Evolutionary conservation across 257 asterid species (phyloP).

Genomic region (Lavandula angustifolia): DNA sequence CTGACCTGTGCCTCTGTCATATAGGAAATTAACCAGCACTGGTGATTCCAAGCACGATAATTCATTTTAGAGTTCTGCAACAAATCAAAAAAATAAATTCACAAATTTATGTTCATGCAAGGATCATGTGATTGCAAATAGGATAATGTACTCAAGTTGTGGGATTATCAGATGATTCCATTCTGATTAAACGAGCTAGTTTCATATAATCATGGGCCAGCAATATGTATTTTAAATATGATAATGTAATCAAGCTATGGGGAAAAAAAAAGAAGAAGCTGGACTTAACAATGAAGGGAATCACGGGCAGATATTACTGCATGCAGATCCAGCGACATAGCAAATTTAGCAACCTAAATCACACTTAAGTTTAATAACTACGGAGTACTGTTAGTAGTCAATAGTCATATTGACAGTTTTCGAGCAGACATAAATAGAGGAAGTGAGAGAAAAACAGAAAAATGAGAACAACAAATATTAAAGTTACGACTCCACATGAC

Average conservation of each 20-base stretch:
- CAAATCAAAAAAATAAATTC: constrained; percentile 28
- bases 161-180: constrained; percentile 9
- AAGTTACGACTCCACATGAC: not conserved
- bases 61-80: constrained; percentile 90
- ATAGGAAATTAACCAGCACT: constrained; percentile 91
- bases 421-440: not conserved
- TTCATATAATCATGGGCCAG: not conserved
- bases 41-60: constrained; percentile 97
- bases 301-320: not conserved
- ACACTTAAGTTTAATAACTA: not conserved
- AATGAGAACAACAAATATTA: not conserved
- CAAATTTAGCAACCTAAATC: not conserved
- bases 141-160: constrained; percentile 13
- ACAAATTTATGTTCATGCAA: constrained; percentile 1
- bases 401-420: constrained; percentile 1
- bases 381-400: not conserved
- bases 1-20: constrained; percentile 77
- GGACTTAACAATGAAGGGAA: not conserved
- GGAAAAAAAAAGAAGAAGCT: not conserved
- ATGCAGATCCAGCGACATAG: not conserved
- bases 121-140: constrained; percentile 12
- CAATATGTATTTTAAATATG: not conserved
- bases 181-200: not conserved
- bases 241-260: constrained; percentile 12
- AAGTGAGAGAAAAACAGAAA: not conserved